phyloP scores from a whole-genome alignment of 2,329 filamentous ascomycete genomes.

The Decorospora gaudefroyi region DNA sequence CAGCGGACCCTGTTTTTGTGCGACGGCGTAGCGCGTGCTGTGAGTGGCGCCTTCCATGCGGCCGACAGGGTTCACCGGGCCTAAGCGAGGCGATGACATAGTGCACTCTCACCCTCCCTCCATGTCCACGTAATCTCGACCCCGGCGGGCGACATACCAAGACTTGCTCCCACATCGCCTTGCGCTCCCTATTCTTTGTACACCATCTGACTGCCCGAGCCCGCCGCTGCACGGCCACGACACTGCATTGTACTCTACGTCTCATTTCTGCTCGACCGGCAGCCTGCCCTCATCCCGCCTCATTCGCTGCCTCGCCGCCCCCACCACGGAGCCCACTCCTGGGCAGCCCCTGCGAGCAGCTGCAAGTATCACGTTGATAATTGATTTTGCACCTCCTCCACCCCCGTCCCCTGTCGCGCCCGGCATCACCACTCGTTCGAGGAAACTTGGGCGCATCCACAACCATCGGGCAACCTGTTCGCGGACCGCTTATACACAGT shows the following conservation, averaged over 20 bases:
- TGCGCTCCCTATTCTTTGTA: background rate
- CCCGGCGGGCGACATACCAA: slow-evolving; percentile 7
- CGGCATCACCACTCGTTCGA: slow-evolving; percentile 19
- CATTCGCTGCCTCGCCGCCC: slow-evolving; percentile 14
- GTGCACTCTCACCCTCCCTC: slow-evolving; percentile 9
- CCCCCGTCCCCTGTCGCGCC: slow-evolving; percentile 15
- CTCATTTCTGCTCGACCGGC: slow-evolving; percentile 1
- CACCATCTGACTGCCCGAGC: slow-evolving; percentile 1
- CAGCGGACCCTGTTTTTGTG: slow-evolving; percentile 8
- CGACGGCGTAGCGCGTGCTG: background rate
- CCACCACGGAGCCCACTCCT: slow-evolving; percentile 11
- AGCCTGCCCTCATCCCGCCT: slow-evolving; percentile 10
- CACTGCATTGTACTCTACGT: background rate
- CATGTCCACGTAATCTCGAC: slow-evolving; percentile 5
- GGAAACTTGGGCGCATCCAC: slow-evolving; percentile 24
- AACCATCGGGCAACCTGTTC: slow-evolving; percentile 25
- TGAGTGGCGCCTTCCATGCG: background rate
- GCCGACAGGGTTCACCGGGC: slow-evolving; percentile 7
- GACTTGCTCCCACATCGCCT: too few relatives aligned
- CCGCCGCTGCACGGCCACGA: background rate
- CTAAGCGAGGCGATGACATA: slow-evolving; percentile 20
- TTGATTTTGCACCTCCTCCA: slow-evolving; percentile 12
- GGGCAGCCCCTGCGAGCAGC: slow-evolving; percentile 17
- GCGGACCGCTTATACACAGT: too few relatives aligned
- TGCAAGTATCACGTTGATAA: slow-evolving; percentile 22